Percentiles rank a stretch among this genome's conserved stretches.
Evolutionary conservation across 345 rosid species (phyloP).

Genomic region (Reutealis trisperma): DNA sequence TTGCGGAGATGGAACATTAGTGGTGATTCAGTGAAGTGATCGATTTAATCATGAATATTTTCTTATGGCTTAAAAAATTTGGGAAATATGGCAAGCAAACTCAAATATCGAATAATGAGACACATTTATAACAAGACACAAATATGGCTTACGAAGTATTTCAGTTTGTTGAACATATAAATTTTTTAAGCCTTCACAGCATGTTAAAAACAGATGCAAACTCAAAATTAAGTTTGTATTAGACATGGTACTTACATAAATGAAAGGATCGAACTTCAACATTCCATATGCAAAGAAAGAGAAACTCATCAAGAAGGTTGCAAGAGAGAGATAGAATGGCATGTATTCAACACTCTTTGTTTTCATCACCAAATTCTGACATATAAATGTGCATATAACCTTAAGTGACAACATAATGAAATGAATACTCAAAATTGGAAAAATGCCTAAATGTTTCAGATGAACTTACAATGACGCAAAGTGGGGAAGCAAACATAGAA

Average conservation of each 20-base stretch:
- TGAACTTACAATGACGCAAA: conserved; percentile 47
- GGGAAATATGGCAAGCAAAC: too few relatives aligned
- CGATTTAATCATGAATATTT: too few relatives aligned
- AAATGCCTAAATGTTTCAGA: neutral
- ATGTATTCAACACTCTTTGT: conserved; percentile 54
- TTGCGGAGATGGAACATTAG: too few relatives aligned
- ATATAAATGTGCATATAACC: neutral
- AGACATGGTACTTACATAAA: conserved; percentile 37
- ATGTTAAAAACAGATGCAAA: neutral
- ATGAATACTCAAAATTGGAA: neutral
- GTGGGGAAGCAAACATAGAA: conserved; percentile 55
- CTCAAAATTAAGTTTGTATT: neutral
- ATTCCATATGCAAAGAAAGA: conserved; percentile 48
- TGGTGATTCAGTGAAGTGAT: neutral
- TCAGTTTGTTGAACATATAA: too few relatives aligned
- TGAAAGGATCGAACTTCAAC: conserved; percentile 44
- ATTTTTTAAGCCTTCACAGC: neutral
- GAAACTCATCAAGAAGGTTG: conserved; percentile 52
- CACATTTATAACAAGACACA: too few relatives aligned
- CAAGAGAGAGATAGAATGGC: conserved; percentile 55
- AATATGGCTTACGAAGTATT: too few relatives aligned
- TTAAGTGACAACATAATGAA: conserved; percentile 7
- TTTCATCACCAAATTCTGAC: conserved; percentile 50
- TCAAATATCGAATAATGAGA: too few relatives aligned
- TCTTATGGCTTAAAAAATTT: too few relatives aligned